Evolutionary conservation across 371 early-diverging fungal species (phyloP), one percentile per base, ranked within the genome.

Genomic region (Apophysomyces ossiformis): DNA sequence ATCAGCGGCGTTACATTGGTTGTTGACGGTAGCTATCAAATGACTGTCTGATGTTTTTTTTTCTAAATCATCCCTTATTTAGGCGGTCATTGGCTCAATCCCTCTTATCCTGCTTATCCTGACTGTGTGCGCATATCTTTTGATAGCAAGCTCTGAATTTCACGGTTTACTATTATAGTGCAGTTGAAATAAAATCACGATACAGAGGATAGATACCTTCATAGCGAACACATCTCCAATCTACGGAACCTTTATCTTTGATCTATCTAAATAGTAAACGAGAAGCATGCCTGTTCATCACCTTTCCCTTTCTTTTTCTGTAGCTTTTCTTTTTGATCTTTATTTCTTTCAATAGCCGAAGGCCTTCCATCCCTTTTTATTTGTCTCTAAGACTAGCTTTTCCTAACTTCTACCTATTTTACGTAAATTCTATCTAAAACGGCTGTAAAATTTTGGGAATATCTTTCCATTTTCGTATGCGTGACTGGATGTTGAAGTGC

Each of bases 1-100:
- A 86, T 90, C 47, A 85, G 87, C 7, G 89, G 87, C 47, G 68
- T 69, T 21, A 84, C 86, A 8, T 60, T 92, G 60, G 87, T 92
- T 21, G 92, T 93, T 18, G 93, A 93, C 69, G 93, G 93, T 78
- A 78, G 65, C 36, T 58, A 26, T 12, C 13, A 21, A n/a, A n/a
- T 4, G 12, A 18, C 21, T 7, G 7, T 15, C 38, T 15, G 54
- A 21, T 59, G 60, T 63, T 57, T 32, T 18, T 7, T 61, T n/a
- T 15, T 16, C n/a, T n/a, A n/a, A 50, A 15, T 1, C 43, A 43
- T 43, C 15, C 12, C 15, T 3, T 26, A 26, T 47, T 13, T 61
- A 70, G 70, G 70, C 61, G 90, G 87, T 26, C 75, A 84, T 57
- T 89, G 89, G 88, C 60, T 87, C 59, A 75, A 77, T 16, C 45